Conservation (phyloP, 1,139 yeast species). For the Taphrina communis region DNA sequence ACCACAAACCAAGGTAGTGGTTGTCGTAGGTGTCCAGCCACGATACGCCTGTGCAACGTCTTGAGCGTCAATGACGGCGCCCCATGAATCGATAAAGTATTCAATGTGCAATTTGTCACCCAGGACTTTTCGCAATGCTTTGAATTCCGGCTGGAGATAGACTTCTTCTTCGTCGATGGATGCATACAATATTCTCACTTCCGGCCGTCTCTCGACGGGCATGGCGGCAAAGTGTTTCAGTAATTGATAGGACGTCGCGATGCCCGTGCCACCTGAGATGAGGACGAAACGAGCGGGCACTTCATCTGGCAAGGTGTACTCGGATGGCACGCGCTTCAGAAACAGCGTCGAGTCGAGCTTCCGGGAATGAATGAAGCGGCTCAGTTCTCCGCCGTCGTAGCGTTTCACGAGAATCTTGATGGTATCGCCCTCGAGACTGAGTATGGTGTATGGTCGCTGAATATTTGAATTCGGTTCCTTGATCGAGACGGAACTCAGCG, state of each 20-base stretch:
- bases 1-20: slow-evolving; percentile 39
- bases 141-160: slow-evolving; percentile 25
- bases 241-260: slow-evolving; percentile 37
- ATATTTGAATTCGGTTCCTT: slow-evolving; percentile 39
- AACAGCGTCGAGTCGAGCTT: slow-evolving; percentile 20
- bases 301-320: slow-evolving; percentile 20
- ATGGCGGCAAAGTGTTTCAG: slow-evolving; percentile 10
- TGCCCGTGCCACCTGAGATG: slow-evolving; percentile 41
- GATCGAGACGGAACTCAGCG: slow-evolving; percentile 28
- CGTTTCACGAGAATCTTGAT: slow-evolving; percentile 36
- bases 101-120: slow-evolving; percentile 24
- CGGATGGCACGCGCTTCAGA: slow-evolving; percentile 19
- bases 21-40: neutral
- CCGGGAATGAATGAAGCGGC: slow-evolving; percentile 41
- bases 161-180: slow-evolving; percentile 15
- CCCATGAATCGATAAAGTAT: slow-evolving; percentile 27
- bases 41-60: neutral
- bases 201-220: slow-evolving; percentile 23
- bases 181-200: slow-evolving; percentile 34
- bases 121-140: neutral
- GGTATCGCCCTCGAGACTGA: neutral
- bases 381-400: slow-evolving; percentile 40
- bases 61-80: neutral
- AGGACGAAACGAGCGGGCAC: slow-evolving; percentile 4
- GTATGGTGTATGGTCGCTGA: slow-evolving; percentile 41